Evolutionary conservation across 2,329 filamentous ascomycete species (phyloP).

Genomic region (Colletotrichum higginsianum): DNA sequence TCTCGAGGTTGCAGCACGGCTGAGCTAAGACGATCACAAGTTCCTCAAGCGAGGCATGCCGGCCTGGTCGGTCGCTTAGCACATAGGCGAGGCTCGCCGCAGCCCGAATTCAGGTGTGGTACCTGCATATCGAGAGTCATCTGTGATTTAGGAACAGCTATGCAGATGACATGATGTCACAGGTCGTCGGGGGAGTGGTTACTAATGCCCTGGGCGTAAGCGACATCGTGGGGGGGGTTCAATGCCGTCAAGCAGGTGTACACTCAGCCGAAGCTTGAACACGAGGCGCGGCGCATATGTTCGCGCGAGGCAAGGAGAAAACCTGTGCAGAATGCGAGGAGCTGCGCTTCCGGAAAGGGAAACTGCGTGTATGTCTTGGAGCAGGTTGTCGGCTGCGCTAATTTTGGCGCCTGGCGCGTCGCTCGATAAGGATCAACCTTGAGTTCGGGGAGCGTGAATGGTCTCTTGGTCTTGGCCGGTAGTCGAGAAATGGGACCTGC

Average conservation of each 20-base stretch:
- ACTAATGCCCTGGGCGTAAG: not conserved
- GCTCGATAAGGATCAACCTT: not conserved
- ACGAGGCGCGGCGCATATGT: slow-evolving; percentile 16
- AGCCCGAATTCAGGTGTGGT: slow-evolving; percentile 8
- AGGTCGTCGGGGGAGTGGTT: not conserved
- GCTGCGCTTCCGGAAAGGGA: not conserved
- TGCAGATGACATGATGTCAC: not conserved
- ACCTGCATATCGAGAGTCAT: slow-evolving; percentile 13
- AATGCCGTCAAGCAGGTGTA: slow-evolving; percentile 11
- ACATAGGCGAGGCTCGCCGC: not conserved
- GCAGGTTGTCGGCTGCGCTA: slow-evolving; percentile 24
- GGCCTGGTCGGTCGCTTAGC: not conserved
- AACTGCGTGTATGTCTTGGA: not conserved
- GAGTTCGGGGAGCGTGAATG: not conserved
- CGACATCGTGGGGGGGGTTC: slow-evolving; percentile 3
- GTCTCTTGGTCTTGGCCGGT: not conserved
- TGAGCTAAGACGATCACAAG: not conserved
- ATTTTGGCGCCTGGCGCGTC: slow-evolving; percentile 39
- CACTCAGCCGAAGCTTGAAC: slow-evolving; percentile 18
- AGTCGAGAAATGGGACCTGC: slow-evolving; percentile 7
- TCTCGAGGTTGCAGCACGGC: slow-evolving; percentile 16
- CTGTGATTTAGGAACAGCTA: slow-evolving; percentile 8
- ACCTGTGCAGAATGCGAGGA: not conserved
- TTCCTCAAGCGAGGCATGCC: not conserved
- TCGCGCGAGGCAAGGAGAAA: not conserved